phyloP scores from a whole-genome alignment of 495 filamentous ascomycete genomes.

The Halenospora varia region DNA sequence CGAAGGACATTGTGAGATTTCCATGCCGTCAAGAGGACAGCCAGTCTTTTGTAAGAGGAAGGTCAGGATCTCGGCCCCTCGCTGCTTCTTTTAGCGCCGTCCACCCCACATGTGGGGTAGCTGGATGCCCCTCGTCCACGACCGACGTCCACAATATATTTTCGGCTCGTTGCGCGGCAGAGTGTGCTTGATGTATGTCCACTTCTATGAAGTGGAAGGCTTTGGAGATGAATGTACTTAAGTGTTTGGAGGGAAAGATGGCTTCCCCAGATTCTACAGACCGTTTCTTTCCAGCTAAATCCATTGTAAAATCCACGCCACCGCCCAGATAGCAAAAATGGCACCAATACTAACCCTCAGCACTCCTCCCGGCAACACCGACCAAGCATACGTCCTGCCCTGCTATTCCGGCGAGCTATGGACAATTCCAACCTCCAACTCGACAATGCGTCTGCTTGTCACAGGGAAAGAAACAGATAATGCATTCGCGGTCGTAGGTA shows the following conservation, averaged over 20 bases:
- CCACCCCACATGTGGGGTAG: background rate
- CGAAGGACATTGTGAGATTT: too few relatives aligned
- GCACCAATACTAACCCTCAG: slow-evolving; percentile 4
- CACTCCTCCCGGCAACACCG: slow-evolving; percentile 13
- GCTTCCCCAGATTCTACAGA: too few relatives aligned
- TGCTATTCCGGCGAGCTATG: slow-evolving; percentile 41
- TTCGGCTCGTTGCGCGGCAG: background rate
- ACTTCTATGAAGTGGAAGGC: too few relatives aligned
- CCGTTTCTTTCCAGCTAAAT: too few relatives aligned
- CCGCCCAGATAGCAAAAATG: background rate
- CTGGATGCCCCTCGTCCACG: too few relatives aligned
- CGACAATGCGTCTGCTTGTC: slow-evolving; percentile 39
- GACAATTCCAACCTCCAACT: slow-evolving; percentile 41
- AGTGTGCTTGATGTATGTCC: background rate
- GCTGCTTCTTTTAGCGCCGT: background rate
- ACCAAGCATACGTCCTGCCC: slow-evolving; percentile 35
- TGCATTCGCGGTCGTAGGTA: slow-evolving; percentile 42
- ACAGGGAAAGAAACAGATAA: slow-evolving; percentile 42
- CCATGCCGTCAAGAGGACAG: too few relatives aligned
- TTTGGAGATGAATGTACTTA: too few relatives aligned
- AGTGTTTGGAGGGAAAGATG: too few relatives aligned
- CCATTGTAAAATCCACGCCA: too few relatives aligned
- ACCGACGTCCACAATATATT: background rate
- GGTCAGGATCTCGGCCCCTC: background rate
- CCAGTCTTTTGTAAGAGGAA: too few relatives aligned